Evolutionary conservation across 352 stramenopile genomes (phyloP), one percentile per base, ranked within the genome.

Genomic region (Phytopythium oedochilum): DNA sequence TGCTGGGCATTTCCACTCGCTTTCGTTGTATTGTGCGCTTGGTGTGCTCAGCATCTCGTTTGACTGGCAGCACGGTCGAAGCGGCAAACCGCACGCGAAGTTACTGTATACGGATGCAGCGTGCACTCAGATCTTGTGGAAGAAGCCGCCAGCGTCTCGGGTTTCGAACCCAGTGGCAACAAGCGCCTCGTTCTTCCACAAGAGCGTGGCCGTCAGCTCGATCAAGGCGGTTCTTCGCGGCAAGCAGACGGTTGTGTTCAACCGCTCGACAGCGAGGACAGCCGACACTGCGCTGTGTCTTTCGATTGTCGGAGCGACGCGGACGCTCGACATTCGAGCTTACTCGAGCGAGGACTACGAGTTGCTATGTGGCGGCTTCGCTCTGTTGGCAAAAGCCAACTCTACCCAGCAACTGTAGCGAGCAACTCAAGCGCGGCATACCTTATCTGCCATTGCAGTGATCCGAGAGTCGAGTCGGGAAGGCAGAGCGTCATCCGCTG

Each of bases 261-360:
- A 63, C 35, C 63, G 71, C 38, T 52, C 59, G 15, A 35, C 46
- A 9, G 56, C 72, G 22, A 66, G 38, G 40, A 56, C 57, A 23
- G 66, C 63, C 5, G 64, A 68, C 34, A 67, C 68, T 2, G 51
- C 42, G 2, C 34, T 60, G 31, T 82, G 72, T 38, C 51, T 82
- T 22, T 79, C 72, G 18, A 61, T 82, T 23, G 57, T 79, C 43
- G 68, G 66, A 2, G 47, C 70, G 17, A 69, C 50, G 1, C 53
- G 72, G 36, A 82, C 72, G 8, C 67, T 82, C 17, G 72, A 79
- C 54, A 57, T 82, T n/a, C 70, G 61, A 45, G 64, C 72, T 0
- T 48, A 73, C 38, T 68, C 60, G 20, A 45, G 53, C 36, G 53
- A 73, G 32, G 61, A 59, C n/a, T 73, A 77, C 31, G 60, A 77